Conservation (phyloP, 1,139 yeast genomes). For the Zygosaccharomyces sapae region DNA sequence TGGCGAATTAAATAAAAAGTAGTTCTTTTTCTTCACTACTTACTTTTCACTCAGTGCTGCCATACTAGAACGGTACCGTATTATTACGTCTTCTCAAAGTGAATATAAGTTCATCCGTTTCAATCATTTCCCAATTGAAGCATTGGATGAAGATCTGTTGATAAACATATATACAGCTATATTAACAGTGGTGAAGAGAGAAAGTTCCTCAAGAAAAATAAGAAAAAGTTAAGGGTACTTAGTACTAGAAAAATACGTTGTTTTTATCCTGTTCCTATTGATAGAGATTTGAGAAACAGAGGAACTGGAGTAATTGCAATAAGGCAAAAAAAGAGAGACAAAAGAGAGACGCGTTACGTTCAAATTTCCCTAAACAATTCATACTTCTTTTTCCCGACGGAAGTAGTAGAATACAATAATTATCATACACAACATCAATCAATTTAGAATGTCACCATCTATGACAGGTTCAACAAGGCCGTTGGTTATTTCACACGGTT, state of each 20-base stretch:
- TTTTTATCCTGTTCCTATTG: too few species aligned
- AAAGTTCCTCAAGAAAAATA: too few species aligned
- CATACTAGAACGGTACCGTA: not conserved
- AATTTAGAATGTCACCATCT: constrained; percentile 5
- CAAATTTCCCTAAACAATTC: not conserved
- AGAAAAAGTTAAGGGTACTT: too few species aligned
- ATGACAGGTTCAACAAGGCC: constrained; percentile 56
- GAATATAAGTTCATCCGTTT: not conserved
- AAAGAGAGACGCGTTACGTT: not conserved
- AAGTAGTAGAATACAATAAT: not conserved
- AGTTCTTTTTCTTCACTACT: not conserved
- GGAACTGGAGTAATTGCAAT: too few species aligned
- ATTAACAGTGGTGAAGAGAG: constrained; percentile 3
- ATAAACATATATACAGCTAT: not conserved
- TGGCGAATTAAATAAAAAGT: constrained; percentile 4
- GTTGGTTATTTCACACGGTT: constrained; percentile 75
- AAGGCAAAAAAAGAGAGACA: not conserved
- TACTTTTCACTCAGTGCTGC: not conserved
- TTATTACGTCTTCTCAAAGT: not conserved
- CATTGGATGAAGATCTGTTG: constrained; percentile 5
- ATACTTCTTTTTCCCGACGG: not conserved
- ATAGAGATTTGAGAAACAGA: too few species aligned
- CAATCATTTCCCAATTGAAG: constrained; percentile 5
- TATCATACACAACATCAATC: too few species aligned
- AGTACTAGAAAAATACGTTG: too few species aligned